These are phyloP conservation scores for Myrica gale DNA, from an alignment of 306 rosid genomes.

Conservation along the genomic window DNA sequence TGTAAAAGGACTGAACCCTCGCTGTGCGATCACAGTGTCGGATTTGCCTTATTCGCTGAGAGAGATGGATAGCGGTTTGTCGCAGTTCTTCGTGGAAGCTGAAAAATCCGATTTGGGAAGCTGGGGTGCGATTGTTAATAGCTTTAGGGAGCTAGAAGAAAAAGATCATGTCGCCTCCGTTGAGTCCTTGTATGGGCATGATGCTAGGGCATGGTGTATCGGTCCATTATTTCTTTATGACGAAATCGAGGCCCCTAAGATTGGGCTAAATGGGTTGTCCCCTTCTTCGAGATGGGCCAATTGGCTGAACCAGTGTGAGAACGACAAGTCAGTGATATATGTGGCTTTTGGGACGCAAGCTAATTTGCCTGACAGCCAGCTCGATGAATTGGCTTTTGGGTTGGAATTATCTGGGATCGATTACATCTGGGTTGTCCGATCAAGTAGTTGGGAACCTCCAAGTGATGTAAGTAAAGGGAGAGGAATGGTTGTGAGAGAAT, in stretches of 20 bases:
- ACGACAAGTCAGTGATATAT: conserved; percentile 26
- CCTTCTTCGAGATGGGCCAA: neutral
- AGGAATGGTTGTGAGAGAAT: conserved; percentile 22
- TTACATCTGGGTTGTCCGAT: conserved; percentile 31
- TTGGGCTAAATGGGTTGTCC: neutral
- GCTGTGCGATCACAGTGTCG: neutral
- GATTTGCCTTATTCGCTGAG: conserved; percentile 25
- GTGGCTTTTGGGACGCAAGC: conserved; percentile 37
- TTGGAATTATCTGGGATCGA: conserved; percentile 29
- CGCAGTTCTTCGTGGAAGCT: conserved; percentile 10
- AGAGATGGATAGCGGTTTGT: conserved; percentile 1
- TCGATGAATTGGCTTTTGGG: conserved; percentile 35
- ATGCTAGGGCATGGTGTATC: conserved; percentile 25
- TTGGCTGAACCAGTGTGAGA: conserved; percentile 10
- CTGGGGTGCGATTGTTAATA: conserved; percentile 34
- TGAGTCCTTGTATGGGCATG: conserved; percentile 21
- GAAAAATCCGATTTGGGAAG: conserved; percentile 24
- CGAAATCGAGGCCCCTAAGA: conserved; percentile 1
- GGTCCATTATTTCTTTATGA: conserved; percentile 32
- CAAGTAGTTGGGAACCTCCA: conserved; percentile 29
- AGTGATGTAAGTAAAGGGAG: conserved; percentile 1
- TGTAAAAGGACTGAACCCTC: conserved; percentile 18
- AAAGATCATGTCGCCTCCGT: conserved; percentile 5
- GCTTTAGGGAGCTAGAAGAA: conserved; percentile 30
- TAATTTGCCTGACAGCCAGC: conserved; percentile 24